Conservation (phyloP, 2,329 filamentous ascomycete species). For the Cladosporium sp. region DNA sequence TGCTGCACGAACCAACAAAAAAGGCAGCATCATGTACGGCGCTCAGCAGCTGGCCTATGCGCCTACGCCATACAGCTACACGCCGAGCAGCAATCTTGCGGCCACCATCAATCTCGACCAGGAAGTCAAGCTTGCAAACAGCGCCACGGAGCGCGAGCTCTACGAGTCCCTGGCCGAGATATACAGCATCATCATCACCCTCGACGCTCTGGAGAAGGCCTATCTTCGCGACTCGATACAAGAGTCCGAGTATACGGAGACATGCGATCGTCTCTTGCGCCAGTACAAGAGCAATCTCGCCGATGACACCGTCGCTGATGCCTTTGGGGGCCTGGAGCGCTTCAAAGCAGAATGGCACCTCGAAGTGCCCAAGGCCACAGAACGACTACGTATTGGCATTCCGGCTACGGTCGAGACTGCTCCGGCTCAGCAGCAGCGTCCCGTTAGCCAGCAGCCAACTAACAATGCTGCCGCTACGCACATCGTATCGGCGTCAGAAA, state of each 20-base stretch:
- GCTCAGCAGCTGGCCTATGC: constrained; percentile 64
- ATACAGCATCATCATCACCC: constrained; percentile 93
- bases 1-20: background rate
- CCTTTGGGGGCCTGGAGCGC: constrained; percentile 81
- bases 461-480: constrained; percentile 45
- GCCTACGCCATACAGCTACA: constrained; percentile 85
- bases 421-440: constrained; percentile 35
- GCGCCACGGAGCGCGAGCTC: constrained; percentile 81
- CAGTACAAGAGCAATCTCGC: constrained; percentile 94
- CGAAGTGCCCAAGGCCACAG: constrained; percentile 89
- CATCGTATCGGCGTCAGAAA: constrained; percentile 88
- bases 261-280: constrained; percentile 86
- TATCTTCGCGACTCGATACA: constrained; percentile 93
- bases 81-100: constrained; percentile 75
- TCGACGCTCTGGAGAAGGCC: constrained; percentile 93
- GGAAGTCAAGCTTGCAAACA: constrained; percentile 90
- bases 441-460: background rate
- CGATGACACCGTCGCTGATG: constrained; percentile 83
- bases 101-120: constrained; percentile 89
- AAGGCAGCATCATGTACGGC: background rate
- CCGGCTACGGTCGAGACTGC: constrained; percentile 73
- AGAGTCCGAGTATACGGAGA: constrained; percentile 91
- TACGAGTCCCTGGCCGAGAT: constrained; percentile 95
- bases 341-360: constrained; percentile 96
- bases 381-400: constrained; percentile 86